phyloP scores from a whole-genome alignment of 1,284 basidiomycete genomes.

The Ganoderma multipileum region DNA sequence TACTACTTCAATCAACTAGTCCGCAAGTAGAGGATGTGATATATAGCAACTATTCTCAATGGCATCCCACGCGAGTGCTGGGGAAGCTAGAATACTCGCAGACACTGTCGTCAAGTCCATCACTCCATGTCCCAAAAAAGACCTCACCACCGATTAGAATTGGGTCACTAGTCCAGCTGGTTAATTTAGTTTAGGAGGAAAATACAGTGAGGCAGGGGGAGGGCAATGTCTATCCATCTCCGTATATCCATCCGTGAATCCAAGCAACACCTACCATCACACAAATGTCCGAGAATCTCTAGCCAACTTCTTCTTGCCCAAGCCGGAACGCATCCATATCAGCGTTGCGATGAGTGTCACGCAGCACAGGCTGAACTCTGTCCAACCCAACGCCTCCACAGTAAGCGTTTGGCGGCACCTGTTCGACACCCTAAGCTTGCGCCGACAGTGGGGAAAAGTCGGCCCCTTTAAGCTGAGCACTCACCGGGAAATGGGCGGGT shows the following conservation, averaged over 20 bases:
- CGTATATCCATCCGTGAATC: background rate
- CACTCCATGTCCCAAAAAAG: too few relatives aligned
- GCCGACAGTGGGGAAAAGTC: conserved; percentile 13
- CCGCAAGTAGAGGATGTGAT: too few relatives aligned
- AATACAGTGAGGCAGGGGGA: background rate
- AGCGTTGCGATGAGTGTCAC: conserved; percentile 64
- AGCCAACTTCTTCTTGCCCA: conserved; percentile 49
- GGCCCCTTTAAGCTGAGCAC: conserved; percentile 21
- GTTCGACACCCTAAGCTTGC: conserved; percentile 27
- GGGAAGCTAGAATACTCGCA: too few relatives aligned
- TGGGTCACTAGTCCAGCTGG: background rate
- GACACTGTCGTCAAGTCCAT: too few relatives aligned
- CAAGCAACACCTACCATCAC: conserved; percentile 25
- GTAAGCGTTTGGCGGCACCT: conserved; percentile 76
- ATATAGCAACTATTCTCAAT: too few relatives aligned
- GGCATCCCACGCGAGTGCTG: too few relatives aligned
- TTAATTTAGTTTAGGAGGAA: background rate
- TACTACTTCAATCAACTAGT: too few relatives aligned
- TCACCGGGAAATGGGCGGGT: conserved; percentile 58
- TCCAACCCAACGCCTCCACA: conserved; percentile 77
- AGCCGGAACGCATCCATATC: conserved; percentile 60
- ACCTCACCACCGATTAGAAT: background rate
- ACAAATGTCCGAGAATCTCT: conserved; percentile 52
- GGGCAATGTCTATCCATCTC: background rate
- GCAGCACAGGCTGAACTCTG: conserved; percentile 72